Evolutionary conservation across 768 basidiomycete genomes (phyloP).

Genomic region (Leccinum truebloodii): DNA sequence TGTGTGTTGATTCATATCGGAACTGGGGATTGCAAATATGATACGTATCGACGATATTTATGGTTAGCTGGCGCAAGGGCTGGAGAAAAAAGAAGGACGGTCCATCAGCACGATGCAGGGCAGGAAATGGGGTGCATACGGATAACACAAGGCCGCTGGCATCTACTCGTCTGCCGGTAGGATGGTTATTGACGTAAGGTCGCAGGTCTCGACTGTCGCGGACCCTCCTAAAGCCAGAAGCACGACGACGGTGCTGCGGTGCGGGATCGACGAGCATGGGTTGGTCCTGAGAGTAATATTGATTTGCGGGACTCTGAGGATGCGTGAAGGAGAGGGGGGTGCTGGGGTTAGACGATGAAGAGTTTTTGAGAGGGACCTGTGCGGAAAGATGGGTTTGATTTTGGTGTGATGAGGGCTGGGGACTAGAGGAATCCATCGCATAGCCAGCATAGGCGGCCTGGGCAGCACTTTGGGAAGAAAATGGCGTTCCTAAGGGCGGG

Average conservation of each 20-base stretch:
- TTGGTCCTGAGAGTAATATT: conserved; percentile 64
- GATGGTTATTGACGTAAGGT: conserved; percentile 65
- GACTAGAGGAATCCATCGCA: conserved; percentile 65
- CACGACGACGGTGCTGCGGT: conserved; percentile 59
- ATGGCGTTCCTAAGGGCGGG: conserved; percentile 51
- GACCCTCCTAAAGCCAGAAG: conserved; percentile 77
- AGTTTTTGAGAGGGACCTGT: conserved; percentile 50
- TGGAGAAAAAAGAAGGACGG: conserved; percentile 20
- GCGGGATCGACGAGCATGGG: conserved; percentile 70
- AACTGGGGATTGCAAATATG: conserved; percentile 94
- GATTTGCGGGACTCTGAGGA: conserved; percentile 49
- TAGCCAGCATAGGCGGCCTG: conserved; percentile 51
- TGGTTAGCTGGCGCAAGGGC: conserved; percentile 74
- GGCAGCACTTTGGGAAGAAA: conserved; percentile 51
- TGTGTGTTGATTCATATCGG: conserved; percentile 91
- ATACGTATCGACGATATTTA: conserved; percentile 87
- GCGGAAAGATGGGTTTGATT: conserved; percentile 53
- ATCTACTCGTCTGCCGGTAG: conserved; percentile 74
- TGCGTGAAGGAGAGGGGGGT: conserved; percentile 73
- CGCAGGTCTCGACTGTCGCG: conserved; percentile 75
- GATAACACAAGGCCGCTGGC: conserved; percentile 76
- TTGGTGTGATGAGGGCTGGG: conserved; percentile 52
- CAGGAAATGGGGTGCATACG: conserved; percentile 48
- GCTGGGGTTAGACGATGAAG: conserved; percentile 60
- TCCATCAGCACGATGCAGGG: conserved; percentile 12